Evolutionary conservation across 805 yeast species (phyloP), one percentile per base, ranked within the genome.

Genomic region (Komagataella mondaviorum): DNA sequence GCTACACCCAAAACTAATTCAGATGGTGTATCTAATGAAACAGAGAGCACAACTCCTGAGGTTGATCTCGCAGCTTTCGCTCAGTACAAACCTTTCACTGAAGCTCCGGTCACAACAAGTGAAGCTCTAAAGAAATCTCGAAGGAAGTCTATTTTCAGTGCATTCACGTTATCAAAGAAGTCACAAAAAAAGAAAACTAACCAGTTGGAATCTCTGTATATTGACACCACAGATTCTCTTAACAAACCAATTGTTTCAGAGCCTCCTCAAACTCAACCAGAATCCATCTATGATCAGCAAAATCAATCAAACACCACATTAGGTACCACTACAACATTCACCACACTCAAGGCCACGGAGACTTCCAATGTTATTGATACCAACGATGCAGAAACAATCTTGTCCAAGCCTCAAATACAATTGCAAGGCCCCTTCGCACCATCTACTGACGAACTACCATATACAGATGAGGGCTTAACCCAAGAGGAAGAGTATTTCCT

Each of bases 111-210:
- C 14, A 8, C 39, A 12, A 30, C 10, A 10, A 30, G 6, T 10
- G 39, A 30, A 10, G 10, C 39, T 4, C 10, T 30, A 10, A 51
- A 46, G 46, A 53, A 47, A 43, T 56, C 55, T 46, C 55, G 56
- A 53, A 55, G 63, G 49, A 57, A 58, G 48, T 63, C 69, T 1
- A 53, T 67, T 8, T 61, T 65, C 53, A 57, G 56, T 43, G 49
- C 59, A 3, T 51, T 65, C n/a, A 56, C 60, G 2, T 50, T 50
- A 16, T 22, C 16, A 12, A 50, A 47, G 49, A 50, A 50, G 47
- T 24, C 24, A 12, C 50, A 39, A 30, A 24, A 36, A 17, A 17
- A 18, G 43, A 22, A 17, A n/a, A 20, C 36, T 30, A 46, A n/a
- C 22, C 48, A 30, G 14, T 10, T 30, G 14, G 8, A 30, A 30